Percentiles rank a stretch among this genome's conserved stretches.
phyloP scores from a whole-genome alignment of 495 filamentous ascomycete species.

The Oleoguttula mirabilis region DNA sequence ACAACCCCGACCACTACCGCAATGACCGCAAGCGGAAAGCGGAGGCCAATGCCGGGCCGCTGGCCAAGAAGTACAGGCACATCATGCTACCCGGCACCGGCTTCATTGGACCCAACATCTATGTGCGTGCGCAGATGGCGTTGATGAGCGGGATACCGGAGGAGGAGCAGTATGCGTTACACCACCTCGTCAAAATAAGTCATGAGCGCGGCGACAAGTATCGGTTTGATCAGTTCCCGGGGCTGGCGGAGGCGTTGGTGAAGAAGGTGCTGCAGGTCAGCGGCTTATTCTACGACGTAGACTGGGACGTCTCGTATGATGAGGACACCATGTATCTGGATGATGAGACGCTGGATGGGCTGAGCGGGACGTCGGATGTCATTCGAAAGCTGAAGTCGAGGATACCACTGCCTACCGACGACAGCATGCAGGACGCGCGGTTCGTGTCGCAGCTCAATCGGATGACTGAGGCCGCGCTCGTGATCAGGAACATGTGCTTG shows the following conservation, averaged over 20 bases:
- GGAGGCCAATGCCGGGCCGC: constrained; percentile 17
- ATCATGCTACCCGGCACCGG: constrained; percentile 47
- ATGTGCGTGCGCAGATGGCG: constrained; percentile 64
- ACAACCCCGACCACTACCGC: constrained; percentile 50
- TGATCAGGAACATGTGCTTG: constrained; percentile 87
- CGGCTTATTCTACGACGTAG: constrained; percentile 64
- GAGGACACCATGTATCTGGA: constrained; percentile 38
- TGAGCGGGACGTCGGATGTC: constrained; percentile 66
- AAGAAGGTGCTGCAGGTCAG: constrained; percentile 66
- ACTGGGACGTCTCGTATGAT: constrained; percentile 66
- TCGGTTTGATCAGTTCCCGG: constrained; percentile 81
- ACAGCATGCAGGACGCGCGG: constrained; percentile 63
- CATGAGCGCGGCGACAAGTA: constrained; percentile 92
- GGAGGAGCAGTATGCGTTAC: constrained; percentile 80
- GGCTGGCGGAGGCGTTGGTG: constrained; percentile 77
- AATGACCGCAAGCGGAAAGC: constrained; percentile 32
- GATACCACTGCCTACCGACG: constrained; percentile 43
- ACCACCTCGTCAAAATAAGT: constrained; percentile 89
- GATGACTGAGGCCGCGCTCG: constrained; percentile 75
- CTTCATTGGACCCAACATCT: constrained; percentile 71
- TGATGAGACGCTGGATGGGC: constrained; percentile 49
- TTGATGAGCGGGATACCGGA: constrained; percentile 66
- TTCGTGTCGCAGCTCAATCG: constrained; percentile 54
- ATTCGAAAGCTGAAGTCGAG: constrained; percentile 46
- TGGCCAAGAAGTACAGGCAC: constrained; percentile 27